Conservation (phyloP, 78 protist species). For the Mastigamoeba balamuthi region DNA sequence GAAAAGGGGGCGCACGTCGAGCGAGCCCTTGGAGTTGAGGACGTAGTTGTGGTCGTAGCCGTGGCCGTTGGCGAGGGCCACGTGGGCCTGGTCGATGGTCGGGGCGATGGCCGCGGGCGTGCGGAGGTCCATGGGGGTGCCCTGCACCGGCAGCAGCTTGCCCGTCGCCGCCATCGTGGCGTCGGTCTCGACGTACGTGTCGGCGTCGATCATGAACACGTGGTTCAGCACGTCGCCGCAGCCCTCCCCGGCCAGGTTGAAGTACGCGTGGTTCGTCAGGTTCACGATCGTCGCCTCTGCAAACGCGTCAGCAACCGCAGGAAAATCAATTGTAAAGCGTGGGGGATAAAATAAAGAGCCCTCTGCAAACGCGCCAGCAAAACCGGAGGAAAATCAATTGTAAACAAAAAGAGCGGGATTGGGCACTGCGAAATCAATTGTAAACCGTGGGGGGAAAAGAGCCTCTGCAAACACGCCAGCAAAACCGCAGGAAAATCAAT, state of each 20-base stretch:
- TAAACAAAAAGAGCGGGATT: too few species aligned
- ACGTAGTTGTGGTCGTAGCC: slow-evolving; percentile 46
- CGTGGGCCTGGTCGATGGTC: neutral
- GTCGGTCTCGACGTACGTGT: slow-evolving; percentile 1
- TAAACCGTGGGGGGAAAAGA: too few species aligned
- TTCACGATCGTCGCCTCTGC: slow-evolving; percentile 18
- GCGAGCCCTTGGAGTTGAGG: neutral
- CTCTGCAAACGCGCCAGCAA: too few species aligned
- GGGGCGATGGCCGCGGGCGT: slow-evolving; percentile 8
- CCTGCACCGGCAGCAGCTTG: neutral
- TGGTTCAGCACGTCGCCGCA: slow-evolving; percentile 13
- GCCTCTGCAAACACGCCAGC: too few species aligned
- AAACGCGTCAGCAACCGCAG: too few species aligned
- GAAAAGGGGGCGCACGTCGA: too few species aligned
- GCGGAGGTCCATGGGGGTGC: slow-evolving; percentile 20
- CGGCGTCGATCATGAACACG: neutral
- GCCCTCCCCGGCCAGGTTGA: slow-evolving; percentile 26
- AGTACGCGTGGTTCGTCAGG: slow-evolving; percentile 42
- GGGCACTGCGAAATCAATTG: too few species aligned
- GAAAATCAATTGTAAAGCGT: too few species aligned
- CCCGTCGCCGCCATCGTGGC: slow-evolving; percentile 29
- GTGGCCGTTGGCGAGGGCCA: neutral
- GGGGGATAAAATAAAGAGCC: too few species aligned
- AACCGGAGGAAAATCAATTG: too few species aligned
- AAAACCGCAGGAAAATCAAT: too few species aligned